Base-by-base conservation (phyloP, 768 basidiomycete species). In the Pleurotus djamor region DNA sequence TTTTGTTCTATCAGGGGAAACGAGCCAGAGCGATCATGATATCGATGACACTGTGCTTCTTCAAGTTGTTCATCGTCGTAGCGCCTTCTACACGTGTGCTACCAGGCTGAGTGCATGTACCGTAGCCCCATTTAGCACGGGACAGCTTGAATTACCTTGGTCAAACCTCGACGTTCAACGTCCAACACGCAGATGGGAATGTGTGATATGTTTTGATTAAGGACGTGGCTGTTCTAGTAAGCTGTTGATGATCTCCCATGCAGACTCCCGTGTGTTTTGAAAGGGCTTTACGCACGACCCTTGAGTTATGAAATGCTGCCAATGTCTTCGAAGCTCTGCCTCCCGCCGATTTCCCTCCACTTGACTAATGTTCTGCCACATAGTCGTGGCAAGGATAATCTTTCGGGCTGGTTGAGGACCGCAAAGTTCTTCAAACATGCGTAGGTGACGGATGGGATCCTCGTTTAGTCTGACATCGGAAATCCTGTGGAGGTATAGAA, bases 401-500 rank as follows among this genome's bases (percentile, higher is more conserved):
- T 70, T 70, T 0, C 61, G 60, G n/a, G 73, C 67, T 21, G 66
- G 68, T 10, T 56, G 56, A 36, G 66, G 63, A 8, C 70, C 68
- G 52, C 61, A 75, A 51, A 60, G 65, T 51, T 59, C 58, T 14
- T 59, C 72, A 50, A 79, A 76, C 63, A 74, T 66, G 4, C 63
- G 65, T 13, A 76, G 67, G 58, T 76, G 74, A 43, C 64, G 72
- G 28, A 68, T 52, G 0, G 73, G 65, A 1, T 71, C 64, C 16
- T 72, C 77, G 0, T 66, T 66, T 69, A 78, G 70, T 1, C 75
- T 68, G 52, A 72, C 71, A 45, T 77, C 75, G 6, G 74, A 67
- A 41, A 79, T 79, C 13, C 73, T 69, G 59, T 79, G 77, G 12
- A 78, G 59, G 59, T 77, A 79, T 16, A 79, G 14, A 32, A 79